phyloP scores from a whole-genome alignment of 176 grass and related monocot genomes.

The Rhynchospora tenuis region DNA sequence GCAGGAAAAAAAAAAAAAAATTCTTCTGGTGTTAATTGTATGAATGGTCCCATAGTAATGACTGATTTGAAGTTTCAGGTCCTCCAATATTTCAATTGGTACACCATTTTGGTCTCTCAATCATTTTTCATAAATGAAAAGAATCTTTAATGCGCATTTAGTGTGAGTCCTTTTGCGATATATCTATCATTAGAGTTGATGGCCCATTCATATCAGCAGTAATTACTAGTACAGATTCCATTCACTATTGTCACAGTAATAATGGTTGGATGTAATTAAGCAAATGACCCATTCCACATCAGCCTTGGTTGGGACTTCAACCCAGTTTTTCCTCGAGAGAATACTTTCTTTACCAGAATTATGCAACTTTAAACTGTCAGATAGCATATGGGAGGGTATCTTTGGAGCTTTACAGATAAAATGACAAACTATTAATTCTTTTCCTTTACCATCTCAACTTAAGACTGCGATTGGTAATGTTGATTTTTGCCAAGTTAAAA shows the following conservation, averaged over 20 bases:
- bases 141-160: background rate
- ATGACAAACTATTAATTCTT: background rate
- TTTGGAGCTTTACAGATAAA: background rate
- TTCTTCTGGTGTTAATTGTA: too few species aligned
- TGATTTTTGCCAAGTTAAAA: background rate
- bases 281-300: background rate
- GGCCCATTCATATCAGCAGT: background rate
- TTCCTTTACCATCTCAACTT: background rate
- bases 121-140: slow-evolving; percentile 4
- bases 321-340: background rate
- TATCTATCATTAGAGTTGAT: too few species aligned
- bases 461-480: background rate
- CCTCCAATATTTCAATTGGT: background rate
- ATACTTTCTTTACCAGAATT: background rate
- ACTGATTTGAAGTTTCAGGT: background rate
- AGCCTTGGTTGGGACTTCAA: background rate
- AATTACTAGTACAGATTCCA: background rate
- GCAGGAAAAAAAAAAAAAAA: background rate
- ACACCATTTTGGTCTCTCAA: background rate
- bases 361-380: background rate
- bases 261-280: background rate
- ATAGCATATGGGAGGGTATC: background rate
- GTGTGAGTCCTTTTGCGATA: background rate
- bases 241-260: background rate
- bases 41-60: background rate